These are phyloP conservation scores for Pseudofabraea citricarpa DNA, from an alignment of 2,329 filamentous ascomycete genomes.

Conservation along the genomic window DNA sequence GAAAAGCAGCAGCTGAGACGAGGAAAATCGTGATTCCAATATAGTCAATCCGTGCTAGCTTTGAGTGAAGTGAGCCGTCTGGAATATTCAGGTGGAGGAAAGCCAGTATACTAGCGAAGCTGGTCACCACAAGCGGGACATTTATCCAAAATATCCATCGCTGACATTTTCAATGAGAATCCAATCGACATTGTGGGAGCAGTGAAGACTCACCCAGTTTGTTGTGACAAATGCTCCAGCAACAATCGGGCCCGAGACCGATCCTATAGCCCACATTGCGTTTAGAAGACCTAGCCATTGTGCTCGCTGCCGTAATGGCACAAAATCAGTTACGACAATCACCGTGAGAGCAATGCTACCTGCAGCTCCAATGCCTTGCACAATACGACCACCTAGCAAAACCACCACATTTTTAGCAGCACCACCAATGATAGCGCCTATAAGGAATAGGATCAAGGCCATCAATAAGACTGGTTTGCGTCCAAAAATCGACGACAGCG, in stretches of 20 bases:
- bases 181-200: background rate
- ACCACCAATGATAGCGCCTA: background rate
- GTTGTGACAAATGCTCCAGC: constrained; percentile 20
- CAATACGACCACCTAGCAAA: constrained; percentile 22
- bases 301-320: constrained; percentile 33
- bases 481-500: constrained; percentile 20
- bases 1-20: constrained; percentile 49
- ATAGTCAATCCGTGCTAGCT: constrained; percentile 45
- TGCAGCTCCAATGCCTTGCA: constrained; percentile 44
- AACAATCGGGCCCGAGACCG: constrained; percentile 23
- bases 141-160: no score
- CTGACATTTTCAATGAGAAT: constrained; percentile 16
- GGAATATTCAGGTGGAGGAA: no score
- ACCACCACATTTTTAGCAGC: background rate
- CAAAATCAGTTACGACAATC: constrained; percentile 37
- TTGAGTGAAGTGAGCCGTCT: no score
- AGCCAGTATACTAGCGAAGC: no score
- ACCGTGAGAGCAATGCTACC: constrained; percentile 39
- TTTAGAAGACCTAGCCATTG: constrained; percentile 28
- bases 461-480: no score
- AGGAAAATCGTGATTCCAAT: constrained; percentile 55
- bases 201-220: background rate
- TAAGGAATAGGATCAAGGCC: background rate
- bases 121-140: no score
- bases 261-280: constrained; percentile 15